Evolutionary conservation across 148 eudicot species (phyloP).

Genomic region (Beta vulgaris): DNA sequence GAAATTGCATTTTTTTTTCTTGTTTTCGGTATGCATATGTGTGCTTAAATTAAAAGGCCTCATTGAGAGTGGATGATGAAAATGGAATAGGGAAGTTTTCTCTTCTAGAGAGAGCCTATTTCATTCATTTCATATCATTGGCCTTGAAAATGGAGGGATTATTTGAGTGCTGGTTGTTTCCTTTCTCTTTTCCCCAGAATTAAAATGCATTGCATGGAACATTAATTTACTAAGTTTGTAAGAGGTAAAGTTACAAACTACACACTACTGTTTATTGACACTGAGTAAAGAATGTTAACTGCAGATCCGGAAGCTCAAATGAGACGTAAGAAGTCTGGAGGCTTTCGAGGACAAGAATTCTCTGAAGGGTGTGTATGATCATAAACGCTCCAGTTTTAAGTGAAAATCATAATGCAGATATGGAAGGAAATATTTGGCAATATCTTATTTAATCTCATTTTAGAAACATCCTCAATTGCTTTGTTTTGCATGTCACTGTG

Average conservation of each 20-base stretch:
- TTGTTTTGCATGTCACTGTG: slow-evolving; percentile 12
- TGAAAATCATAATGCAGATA: not conserved
- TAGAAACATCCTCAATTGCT: not conserved
- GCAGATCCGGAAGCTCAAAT: slow-evolving; percentile 59
- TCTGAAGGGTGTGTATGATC: slow-evolving; percentile 71
- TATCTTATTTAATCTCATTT: slow-evolving; percentile 2
- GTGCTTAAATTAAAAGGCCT: too few species aligned
- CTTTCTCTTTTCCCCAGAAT: not conserved
- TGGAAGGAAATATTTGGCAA: not conserved
- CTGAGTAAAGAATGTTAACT: slow-evolving; percentile 5
- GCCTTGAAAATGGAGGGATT: not conserved
- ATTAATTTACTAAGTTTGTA: not conserved
- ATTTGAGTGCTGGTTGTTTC: not conserved
- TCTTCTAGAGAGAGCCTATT: too few species aligned
- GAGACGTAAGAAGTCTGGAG: slow-evolving; percentile 63
- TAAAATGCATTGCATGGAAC: not conserved
- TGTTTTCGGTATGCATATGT: too few species aligned
- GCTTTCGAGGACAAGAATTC: slow-evolving; percentile 77
- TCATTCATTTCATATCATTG: not conserved
- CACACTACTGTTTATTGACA: too few species aligned
- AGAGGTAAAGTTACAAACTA: not conserved
- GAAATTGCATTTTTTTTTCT: too few species aligned
- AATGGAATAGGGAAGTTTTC: too few species aligned
- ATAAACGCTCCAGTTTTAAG: not conserved
- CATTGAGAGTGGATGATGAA: too few species aligned